A percentile compares a stretch with the other conserved stretches of the same genome.
Conservation (phyloP, 2,329 filamentous ascomycete species). For the Venturia effusa region DNA sequence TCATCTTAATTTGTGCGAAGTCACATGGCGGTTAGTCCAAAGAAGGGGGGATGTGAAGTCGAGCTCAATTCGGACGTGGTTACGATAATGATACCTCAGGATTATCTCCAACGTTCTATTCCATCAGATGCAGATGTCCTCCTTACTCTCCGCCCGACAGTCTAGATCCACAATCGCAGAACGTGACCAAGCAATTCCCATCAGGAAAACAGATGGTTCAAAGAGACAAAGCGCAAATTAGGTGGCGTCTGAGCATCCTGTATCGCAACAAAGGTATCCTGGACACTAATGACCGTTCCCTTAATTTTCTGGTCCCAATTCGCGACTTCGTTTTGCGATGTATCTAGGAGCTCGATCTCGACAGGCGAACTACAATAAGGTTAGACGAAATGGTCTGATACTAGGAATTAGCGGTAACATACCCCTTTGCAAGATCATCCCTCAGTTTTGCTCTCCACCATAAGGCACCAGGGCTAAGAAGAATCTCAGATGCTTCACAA, state of each 20-base stretch:
- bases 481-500: not conserved
- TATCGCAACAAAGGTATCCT: not conserved
- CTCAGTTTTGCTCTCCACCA: not conserved
- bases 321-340: not conserved
- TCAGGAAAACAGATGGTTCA: not conserved
- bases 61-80: too few relatives aligned
- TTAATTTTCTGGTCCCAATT: not conserved
- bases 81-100: too few relatives aligned
- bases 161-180: not conserved
- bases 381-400: not conserved
- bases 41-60: too few relatives aligned
- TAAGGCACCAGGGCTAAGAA: not conserved
- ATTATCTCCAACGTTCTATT: too few relatives aligned
- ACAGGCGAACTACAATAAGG: not conserved
- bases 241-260: not conserved
- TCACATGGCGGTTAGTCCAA: too few relatives aligned
- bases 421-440: not conserved
- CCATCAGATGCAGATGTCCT: too few relatives aligned
- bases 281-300: not conserved
- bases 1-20: too few relatives aligned
- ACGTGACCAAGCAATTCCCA: not conserved
- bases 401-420: not conserved
- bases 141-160: too few relatives aligned
- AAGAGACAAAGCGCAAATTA: not conserved
- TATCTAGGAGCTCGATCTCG: not conserved